Conservation (phyloP, 306 rosid genomes). For the Trifolium subterraneum region DNA sequence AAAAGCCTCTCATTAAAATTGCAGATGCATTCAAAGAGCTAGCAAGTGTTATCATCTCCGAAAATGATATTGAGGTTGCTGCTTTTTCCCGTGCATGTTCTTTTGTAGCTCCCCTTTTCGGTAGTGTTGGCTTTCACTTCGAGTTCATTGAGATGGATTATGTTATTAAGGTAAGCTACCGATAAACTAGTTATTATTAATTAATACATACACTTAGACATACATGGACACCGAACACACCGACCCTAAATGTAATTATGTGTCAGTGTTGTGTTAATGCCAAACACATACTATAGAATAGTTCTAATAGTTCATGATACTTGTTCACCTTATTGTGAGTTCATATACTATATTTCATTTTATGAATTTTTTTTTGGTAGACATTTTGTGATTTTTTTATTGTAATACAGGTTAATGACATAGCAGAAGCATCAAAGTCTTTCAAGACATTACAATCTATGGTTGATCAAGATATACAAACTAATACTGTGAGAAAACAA, state of each 20-base stretch:
- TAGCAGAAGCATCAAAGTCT: slow-evolving; percentile 37
- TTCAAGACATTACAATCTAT: slow-evolving; percentile 29
- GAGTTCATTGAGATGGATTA: slow-evolving; percentile 43
- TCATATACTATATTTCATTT: too few relatives aligned
- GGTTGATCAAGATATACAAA: slow-evolving; percentile 32
- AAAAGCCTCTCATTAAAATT: slow-evolving; percentile 28
- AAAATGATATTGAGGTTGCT: not conserved
- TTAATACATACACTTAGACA: not conserved
- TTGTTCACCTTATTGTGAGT: too few relatives aligned
- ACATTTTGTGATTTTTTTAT: too few relatives aligned
- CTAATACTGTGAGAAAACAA: slow-evolving; percentile 34
- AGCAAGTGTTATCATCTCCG: not conserved
- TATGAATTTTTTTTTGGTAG: too few relatives aligned
- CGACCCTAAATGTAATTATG: too few relatives aligned
- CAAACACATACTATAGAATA: too few relatives aligned
- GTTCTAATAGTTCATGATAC: too few relatives aligned
- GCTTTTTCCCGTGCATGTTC: slow-evolving; percentile 32
- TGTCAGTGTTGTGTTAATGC: too few relatives aligned
- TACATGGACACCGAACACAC: not conserved
- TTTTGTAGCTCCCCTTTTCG: slow-evolving; percentile 28
- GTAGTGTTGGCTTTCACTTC: slow-evolving; percentile 32
- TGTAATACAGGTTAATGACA: slow-evolving; percentile 35
- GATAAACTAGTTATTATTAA: not conserved
- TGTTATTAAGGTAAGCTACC: slow-evolving; percentile 25
- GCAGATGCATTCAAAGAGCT: slow-evolving; percentile 38